These are phyloP conservation scores for Solanum medicagineum DNA, from an alignment of 257 asterid genomes.

Conservation along the genomic window DNA sequence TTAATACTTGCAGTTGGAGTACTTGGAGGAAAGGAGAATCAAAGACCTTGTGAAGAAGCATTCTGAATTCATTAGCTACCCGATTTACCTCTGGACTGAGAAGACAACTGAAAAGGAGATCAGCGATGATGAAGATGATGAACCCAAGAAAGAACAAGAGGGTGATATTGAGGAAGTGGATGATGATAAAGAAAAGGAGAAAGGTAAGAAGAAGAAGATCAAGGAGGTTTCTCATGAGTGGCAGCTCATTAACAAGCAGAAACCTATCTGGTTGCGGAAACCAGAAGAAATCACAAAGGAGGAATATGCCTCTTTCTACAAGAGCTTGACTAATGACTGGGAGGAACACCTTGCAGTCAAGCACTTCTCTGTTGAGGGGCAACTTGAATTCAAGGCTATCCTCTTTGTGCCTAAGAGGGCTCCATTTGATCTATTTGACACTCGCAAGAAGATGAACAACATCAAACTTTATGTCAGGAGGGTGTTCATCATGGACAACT, in stretches of 20 bases:
- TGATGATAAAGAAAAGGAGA: slow-evolving; percentile 4
- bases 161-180: slow-evolving; percentile 1
- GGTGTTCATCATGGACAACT: not conserved
- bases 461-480: not conserved
- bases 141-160: slow-evolving; percentile 3
- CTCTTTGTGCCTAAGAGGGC: not conserved
- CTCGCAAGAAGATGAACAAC: not conserved
- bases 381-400: not conserved
- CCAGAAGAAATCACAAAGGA: slow-evolving; percentile 6
- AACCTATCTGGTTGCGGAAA: slow-evolving; percentile 7
- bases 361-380: slow-evolving; percentile 5
- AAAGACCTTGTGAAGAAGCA: slow-evolving; percentile 5
- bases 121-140: slow-evolving; percentile 7
- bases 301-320: slow-evolving; percentile 3
- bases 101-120: slow-evolving; percentile 6
- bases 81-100: slow-evolving; percentile 1
- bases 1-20: slow-evolving; percentile 2
- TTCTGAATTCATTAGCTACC: slow-evolving; percentile 10
- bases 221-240: slow-evolving; percentile 10
- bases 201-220: slow-evolving; percentile 1
- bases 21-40: slow-evolving; percentile 4
- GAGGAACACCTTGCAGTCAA: not conserved
- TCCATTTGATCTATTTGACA: not conserved
- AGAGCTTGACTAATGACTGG: slow-evolving; percentile 9
- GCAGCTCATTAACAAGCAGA: slow-evolving; percentile 8